Evolutionary conservation across 192 early-diverging fungal genomes (phyloP).

Genomic region (Entomortierella parvispora): DNA sequence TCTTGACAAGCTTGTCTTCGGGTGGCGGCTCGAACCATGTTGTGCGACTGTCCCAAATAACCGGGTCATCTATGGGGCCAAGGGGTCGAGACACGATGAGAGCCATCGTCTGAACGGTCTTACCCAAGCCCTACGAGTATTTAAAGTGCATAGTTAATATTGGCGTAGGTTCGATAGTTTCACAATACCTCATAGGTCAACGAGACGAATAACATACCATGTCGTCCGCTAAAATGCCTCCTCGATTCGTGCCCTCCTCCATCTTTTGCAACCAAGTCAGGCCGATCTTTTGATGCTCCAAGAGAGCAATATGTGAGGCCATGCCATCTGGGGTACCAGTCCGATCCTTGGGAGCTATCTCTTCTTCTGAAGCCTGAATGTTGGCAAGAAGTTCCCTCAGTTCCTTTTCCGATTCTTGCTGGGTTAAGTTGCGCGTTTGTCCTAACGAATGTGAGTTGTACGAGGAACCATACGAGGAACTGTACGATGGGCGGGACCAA

Average conservation of each 20-base stretch:
- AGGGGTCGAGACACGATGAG: constrained; percentile 53
- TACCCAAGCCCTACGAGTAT: constrained; percentile 63
- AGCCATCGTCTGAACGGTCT: constrained; percentile 81
- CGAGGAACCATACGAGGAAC: background rate
- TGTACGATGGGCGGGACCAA: background rate
- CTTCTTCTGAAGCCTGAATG: constrained; percentile 45
- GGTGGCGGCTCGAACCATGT: constrained; percentile 5
- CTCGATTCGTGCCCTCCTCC: constrained; percentile 59
- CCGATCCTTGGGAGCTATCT: constrained; percentile 46
- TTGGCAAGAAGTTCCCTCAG: constrained; percentile 49
- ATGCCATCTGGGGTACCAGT: constrained; percentile 61
- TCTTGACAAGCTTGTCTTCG: constrained; percentile 25
- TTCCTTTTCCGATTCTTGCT: constrained; percentile 39
- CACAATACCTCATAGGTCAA: too few relatives aligned
- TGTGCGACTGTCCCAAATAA: constrained; percentile 24
- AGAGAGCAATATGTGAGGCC: constrained; percentile 46
- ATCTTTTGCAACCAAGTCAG: constrained; percentile 68
- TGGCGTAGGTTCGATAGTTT: background rate
- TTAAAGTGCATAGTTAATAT: background rate
- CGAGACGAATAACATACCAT: constrained; percentile 49
- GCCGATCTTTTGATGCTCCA: constrained; percentile 70
- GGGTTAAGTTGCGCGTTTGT: constrained; percentile 11
- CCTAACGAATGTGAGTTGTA: background rate
- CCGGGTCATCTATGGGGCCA: constrained; percentile 8
- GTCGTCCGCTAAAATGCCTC: constrained; percentile 73